phyloP scores from a whole-genome alignment of 73 alveolate genomes.

The Paramecium octaurelia region DNA sequence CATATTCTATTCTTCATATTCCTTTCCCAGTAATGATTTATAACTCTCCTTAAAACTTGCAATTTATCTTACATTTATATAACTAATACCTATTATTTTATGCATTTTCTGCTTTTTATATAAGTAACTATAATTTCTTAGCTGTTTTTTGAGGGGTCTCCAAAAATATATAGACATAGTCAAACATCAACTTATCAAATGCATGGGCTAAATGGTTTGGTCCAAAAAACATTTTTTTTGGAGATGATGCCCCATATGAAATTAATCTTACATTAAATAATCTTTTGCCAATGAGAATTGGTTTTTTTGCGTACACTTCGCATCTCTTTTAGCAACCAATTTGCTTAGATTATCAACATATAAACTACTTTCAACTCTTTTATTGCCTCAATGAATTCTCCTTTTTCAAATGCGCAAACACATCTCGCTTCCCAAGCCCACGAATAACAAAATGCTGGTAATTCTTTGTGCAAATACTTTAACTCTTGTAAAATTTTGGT shows the following conservation, averaged over 20 bases:
- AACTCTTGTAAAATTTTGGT: background rate
- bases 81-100: background rate
- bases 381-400: background rate
- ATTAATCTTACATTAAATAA: constrained; percentile 47
- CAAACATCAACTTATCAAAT: constrained; percentile 61
- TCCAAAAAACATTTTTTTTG: constrained; percentile 54
- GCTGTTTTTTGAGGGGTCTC: constrained; percentile 48
- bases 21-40: background rate
- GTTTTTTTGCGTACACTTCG: constrained; percentile 53
- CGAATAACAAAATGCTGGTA: constrained; percentile 40
- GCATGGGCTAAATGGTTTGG: constrained; percentile 62
- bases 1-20: background rate
- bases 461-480: constrained; percentile 27
- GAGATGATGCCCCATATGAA: constrained; percentile 44
- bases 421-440: constrained; percentile 53
- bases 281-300: constrained; percentile 16
- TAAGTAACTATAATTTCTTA: background rate
- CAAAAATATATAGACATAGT: constrained; percentile 50
- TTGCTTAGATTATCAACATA: background rate
- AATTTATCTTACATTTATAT: background rate
- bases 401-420: constrained; percentile 35
- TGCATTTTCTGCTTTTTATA: background rate
- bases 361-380: constrained; percentile 19
- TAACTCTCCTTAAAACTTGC: background rate
- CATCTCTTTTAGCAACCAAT: constrained; percentile 50